A percentile compares a stretch with the other conserved stretches of the same genome.
These are phyloP conservation scores for Lenzites betulinus DNA, from an alignment of 768 basidiomycete species.

Conservation along the genomic window DNA sequence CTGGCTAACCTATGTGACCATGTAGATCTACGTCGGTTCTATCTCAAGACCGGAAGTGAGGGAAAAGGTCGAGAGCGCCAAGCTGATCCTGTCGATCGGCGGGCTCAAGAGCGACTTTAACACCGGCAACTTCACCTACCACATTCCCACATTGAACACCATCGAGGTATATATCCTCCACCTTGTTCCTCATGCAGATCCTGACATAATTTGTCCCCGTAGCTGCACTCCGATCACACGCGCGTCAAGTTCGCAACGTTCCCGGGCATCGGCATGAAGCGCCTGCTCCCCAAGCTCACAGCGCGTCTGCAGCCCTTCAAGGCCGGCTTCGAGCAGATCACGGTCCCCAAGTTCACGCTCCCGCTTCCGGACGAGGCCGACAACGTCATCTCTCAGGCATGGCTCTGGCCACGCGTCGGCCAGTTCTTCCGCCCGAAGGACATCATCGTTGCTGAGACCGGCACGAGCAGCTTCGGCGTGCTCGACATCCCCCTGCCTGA, in stretches of 20 bases:
- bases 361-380: slow-evolving; percentile 52
- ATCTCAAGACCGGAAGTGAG: slow-evolving; percentile 67
- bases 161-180: slow-evolving; percentile 52
- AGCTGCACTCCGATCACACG: slow-evolving; percentile 75
- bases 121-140: slow-evolving; percentile 84
- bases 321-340: slow-evolving; percentile 41
- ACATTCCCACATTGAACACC: slow-evolving; percentile 56
- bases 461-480: slow-evolving; percentile 87
- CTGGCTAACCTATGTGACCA: neutral
- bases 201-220: too few relatives aligned
- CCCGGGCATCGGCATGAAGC: slow-evolving; percentile 72
- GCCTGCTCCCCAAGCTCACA: slow-evolving; percentile 72
- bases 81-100: slow-evolving; percentile 76
- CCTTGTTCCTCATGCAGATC: too few relatives aligned
- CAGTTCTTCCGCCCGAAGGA: slow-evolving; percentile 72
- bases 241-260: slow-evolving; percentile 65
- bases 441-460: slow-evolving; percentile 88
- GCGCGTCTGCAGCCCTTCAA: slow-evolving; percentile 49
- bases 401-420: slow-evolving; percentile 82
- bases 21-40: slow-evolving; percentile 74
- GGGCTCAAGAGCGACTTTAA: slow-evolving; percentile 80
- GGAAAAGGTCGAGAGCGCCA: slow-evolving; percentile 72
- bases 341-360: slow-evolving; percentile 45
- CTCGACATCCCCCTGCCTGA: slow-evolving; percentile 78
- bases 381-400: slow-evolving; percentile 68